Percentiles rank a stretch among this genome's conserved stretches.
Evolutionary conservation across 257 asterid species (phyloP).

Genomic region (Cinchona pubescens): DNA sequence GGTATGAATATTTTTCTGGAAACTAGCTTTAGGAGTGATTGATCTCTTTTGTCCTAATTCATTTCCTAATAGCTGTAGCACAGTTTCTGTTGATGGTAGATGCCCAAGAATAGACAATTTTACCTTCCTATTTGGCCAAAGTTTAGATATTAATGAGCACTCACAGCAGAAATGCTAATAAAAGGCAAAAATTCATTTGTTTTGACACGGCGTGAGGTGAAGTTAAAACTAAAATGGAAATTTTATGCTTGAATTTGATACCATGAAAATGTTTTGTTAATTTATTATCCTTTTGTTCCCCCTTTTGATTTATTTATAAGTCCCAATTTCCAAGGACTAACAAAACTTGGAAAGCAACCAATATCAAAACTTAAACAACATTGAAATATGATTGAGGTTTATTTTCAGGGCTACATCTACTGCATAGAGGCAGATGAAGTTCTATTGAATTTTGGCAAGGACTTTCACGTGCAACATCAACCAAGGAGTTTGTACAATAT

Average conservation of each 20-base stretch:
- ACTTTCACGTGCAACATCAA: slow-evolving; percentile 51
- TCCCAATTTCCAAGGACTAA: too few relatives aligned
- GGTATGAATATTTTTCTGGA: too few relatives aligned
- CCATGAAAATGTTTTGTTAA: neutral
- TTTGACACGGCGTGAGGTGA: neutral
- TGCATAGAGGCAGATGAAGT: slow-evolving; percentile 81
- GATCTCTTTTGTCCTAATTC: neutral
- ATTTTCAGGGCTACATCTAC: slow-evolving; percentile 68
- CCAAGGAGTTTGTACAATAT: slow-evolving; percentile 48
- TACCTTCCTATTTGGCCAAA: neutral
- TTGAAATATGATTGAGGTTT: neutral
- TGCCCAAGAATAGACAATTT: neutral
- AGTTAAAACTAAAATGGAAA: neutral
- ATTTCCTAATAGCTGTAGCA: neutral
- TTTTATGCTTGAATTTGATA: neutral
- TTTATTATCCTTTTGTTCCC: neutral
- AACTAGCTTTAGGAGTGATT: too few relatives aligned
- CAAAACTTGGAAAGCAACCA: neutral
- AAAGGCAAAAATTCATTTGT: neutral
- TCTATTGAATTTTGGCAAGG: slow-evolving; percentile 46
- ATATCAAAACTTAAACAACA: neutral
- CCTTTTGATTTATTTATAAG: too few relatives aligned
- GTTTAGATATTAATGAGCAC: neutral
- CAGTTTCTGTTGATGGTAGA: neutral
- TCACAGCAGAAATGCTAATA: too few relatives aligned